Conservation (phyloP, 495 filamentous ascomycete genomes). For the Neurospora sublineolata region DNA sequence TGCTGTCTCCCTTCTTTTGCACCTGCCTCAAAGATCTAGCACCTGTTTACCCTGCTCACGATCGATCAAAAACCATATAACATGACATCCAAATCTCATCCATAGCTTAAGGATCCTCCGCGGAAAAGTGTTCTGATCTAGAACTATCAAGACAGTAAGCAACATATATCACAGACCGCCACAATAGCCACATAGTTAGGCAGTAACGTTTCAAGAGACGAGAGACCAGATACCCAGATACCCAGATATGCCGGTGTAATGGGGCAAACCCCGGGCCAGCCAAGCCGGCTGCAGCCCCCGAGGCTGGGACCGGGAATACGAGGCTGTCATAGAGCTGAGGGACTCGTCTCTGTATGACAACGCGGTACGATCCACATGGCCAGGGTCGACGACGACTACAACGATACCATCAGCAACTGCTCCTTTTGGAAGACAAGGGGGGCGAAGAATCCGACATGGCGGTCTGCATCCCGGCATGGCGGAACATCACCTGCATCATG, state of each 20-base stretch:
- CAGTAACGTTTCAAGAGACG: neutral
- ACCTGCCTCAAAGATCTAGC: neutral
- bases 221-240: neutral
- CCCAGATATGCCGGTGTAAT: neutral
- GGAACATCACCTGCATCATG: neutral
- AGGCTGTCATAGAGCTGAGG: neutral
- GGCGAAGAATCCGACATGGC: neutral
- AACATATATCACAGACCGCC: neutral
- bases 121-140: neutral
- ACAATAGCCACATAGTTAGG: neutral
- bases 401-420: neutral
- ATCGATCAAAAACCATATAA: neutral
- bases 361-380: neutral
- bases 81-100: neutral
- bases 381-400: neutral
- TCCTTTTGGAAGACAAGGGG: neutral
- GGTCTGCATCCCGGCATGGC: neutral
- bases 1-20: neutral
- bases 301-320: neutral
- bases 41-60: neutral
- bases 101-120: neutral
- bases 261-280: neutral
- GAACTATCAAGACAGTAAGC: neutral
- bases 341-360: neutral
- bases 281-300: neutral